These are phyloP conservation scores for Daphne laureola DNA, from an alignment of 441 rosid genomes.

Conservation along the genomic window DNA sequence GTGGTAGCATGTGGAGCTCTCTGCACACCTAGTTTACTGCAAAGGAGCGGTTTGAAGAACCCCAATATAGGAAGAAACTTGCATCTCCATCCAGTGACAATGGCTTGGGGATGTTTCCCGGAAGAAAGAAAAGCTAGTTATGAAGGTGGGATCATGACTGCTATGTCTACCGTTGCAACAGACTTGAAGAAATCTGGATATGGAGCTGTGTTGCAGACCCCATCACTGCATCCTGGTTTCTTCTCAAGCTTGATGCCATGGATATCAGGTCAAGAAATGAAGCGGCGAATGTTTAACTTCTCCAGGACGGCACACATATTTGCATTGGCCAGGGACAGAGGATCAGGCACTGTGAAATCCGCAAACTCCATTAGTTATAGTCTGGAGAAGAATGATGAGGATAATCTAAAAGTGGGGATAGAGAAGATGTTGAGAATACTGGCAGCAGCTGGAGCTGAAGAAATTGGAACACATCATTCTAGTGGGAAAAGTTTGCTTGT, in stretches of 20 bases:
- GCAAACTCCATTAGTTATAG: constrained; percentile 35
- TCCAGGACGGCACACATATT: constrained; percentile 68
- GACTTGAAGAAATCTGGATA: constrained; percentile 32
- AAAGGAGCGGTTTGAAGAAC: constrained; percentile 58
- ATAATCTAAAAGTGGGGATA: constrained; percentile 45
- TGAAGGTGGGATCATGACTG: constrained; percentile 83
- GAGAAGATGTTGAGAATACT: constrained; percentile 57
- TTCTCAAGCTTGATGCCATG: constrained; percentile 66
- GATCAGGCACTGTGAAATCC: constrained; percentile 44
- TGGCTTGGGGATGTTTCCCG: constrained; percentile 84
- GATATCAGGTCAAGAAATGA: constrained; percentile 55
- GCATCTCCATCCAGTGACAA: constrained; percentile 70
- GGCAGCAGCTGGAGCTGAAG: constrained; percentile 76
- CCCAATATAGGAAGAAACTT: constrained; percentile 57
- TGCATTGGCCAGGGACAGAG: constrained; percentile 62
- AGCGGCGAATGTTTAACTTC: constrained; percentile 48
- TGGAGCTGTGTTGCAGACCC: constrained; percentile 72
- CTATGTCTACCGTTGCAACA: constrained; percentile 52
- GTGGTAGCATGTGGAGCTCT: constrained; percentile 80
- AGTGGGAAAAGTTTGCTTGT: constrained; percentile 47
- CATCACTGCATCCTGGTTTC: constrained; percentile 73
- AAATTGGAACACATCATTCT: constrained; percentile 63
- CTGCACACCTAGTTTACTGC: constrained; percentile 46
- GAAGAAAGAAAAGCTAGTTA: constrained; percentile 53
- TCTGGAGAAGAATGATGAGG: constrained; percentile 40